Evolutionary conservation across 2,329 filamentous ascomycete species (phyloP).

Genomic region (Diaporthe humulicola): DNA sequence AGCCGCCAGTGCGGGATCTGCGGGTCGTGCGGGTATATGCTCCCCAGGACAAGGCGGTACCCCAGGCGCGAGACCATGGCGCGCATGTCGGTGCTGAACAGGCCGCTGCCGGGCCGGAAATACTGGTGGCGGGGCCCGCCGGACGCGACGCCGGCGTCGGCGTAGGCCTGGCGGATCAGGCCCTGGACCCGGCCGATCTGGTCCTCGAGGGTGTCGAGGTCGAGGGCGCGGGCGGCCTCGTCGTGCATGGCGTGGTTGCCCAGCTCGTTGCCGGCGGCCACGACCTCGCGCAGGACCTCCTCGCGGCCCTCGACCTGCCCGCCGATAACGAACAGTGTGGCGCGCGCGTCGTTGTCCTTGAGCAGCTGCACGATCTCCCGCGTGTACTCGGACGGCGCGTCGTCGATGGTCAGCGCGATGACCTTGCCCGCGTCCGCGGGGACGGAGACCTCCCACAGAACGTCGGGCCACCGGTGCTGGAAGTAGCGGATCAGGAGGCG

Average conservation of each 20-base stretch:
- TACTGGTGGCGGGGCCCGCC: conserved; percentile 68
- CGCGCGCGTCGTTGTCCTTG: conserved; percentile 74
- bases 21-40: conserved; percentile 92
- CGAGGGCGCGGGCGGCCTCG: conserved; percentile 77
- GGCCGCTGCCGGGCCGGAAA: conserved; percentile 87
- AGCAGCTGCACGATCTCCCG: conserved; percentile 77
- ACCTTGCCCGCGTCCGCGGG: conserved; percentile 68
- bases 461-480: conserved; percentile 79
- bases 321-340: conserved; percentile 93
- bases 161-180: conserved; percentile 70
- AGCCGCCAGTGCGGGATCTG: conserved; percentile 78
- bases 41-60: conserved; percentile 82
- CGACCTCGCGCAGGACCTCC: conserved; percentile 66
- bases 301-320: conserved; percentile 73
- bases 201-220: conserved; percentile 67
- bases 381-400: conserved; percentile 83
- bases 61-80: conserved; percentile 69
- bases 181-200: conserved; percentile 77
- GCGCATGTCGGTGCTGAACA: conserved; percentile 82
- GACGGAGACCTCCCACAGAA: conserved; percentile 77
- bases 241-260: conserved; percentile 93
- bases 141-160: conserved; percentile 51
- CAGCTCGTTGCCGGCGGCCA: conserved; percentile 77
- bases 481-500: conserved; percentile 78
- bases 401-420: conserved; percentile 88